phyloP scores from a whole-genome alignment of 2,329 filamentous ascomycete species.

The Pestalotiopsis sp. region DNA sequence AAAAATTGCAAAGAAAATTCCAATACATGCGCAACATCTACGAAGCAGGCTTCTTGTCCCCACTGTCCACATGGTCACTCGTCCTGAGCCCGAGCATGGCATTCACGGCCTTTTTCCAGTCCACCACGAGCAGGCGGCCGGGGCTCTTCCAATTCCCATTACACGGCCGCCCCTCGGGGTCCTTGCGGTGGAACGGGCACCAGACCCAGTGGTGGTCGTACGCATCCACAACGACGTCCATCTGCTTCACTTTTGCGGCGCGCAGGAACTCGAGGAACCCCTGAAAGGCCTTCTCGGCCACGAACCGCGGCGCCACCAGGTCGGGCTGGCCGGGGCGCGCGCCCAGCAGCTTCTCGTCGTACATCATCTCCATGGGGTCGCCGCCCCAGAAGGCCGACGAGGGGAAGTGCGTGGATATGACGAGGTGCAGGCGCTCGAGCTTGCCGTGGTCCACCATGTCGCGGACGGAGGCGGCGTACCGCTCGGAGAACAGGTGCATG shows the following conservation, averaged over 20 bases:
- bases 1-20: no score
- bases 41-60: not conserved
- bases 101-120: conserved; percentile 19
- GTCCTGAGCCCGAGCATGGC: conserved; percentile 14
- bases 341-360: conserved; percentile 14
- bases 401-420: conserved; percentile 24
- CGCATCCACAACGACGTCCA: conserved; percentile 19
- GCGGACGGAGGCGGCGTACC: conserved; percentile 20
- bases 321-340: conserved; percentile 13
- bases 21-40: not conserved
- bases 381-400: conserved; percentile 26
- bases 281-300: conserved; percentile 26
- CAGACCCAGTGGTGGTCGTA: conserved; percentile 25
- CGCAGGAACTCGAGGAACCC: conserved; percentile 26
- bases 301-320: conserved; percentile 22
- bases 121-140: conserved; percentile 19
- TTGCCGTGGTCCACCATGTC: conserved; percentile 25
- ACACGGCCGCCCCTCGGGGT: conserved; percentile 19
- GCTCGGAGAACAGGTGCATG: conserved; percentile 18
- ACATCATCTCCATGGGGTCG: conserved; percentile 9
- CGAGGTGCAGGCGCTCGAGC: conserved; percentile 21
- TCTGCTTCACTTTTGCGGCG: conserved; percentile 15
- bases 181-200: conserved; percentile 25
- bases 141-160: conserved; percentile 22
- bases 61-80: no score